A percentile compares a stretch with the other conserved stretches of the same genome.
phyloP scores from a whole-genome alignment of 1,284 basidiomycete genomes.

The Ustilago loliicola region DNA sequence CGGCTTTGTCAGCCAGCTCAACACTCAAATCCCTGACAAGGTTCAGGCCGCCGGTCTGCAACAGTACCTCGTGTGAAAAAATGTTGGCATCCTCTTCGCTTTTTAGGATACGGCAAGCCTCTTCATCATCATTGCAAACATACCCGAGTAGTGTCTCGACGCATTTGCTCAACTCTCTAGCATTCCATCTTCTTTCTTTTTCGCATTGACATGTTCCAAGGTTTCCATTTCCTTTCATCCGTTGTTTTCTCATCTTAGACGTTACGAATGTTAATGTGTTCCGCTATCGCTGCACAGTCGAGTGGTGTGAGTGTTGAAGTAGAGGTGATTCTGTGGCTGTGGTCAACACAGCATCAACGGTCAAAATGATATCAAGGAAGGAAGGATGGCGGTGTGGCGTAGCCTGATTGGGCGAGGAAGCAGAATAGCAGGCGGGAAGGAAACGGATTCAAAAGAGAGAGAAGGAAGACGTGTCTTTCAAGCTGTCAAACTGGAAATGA shows the following conservation, averaged over 20 bases:
- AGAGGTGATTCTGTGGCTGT: not conserved
- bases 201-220: conserved; percentile 20
- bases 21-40: conserved; percentile 79
- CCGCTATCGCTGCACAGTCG: not conserved
- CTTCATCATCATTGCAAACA: conserved; percentile 33
- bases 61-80: conserved; percentile 66
- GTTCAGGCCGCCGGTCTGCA: conserved; percentile 81
- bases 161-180: conserved; percentile 47
- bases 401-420: conserved; percentile 14
- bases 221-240: not conserved
- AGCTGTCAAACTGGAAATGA: conserved; percentile 4
- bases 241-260: conserved; percentile 21
- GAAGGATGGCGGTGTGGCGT: conserved; percentile 8
- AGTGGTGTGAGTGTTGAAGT: not conserved
- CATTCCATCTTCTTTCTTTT: conserved; percentile 16
- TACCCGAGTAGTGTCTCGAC: conserved; percentile 54
- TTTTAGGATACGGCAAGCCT: conserved; percentile 2
- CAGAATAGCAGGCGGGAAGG: not conserved
- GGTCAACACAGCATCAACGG: not conserved
- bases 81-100: not conserved
- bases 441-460: not conserved
- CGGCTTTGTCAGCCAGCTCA: conserved; percentile 81
- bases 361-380: not conserved
- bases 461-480: not conserved
- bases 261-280: conserved; percentile 37